These are phyloP conservation scores for Ceratocystiopsis brevicomis DNA, from an alignment of 2,329 filamentous ascomycete species.

Conservation along the genomic window DNA sequence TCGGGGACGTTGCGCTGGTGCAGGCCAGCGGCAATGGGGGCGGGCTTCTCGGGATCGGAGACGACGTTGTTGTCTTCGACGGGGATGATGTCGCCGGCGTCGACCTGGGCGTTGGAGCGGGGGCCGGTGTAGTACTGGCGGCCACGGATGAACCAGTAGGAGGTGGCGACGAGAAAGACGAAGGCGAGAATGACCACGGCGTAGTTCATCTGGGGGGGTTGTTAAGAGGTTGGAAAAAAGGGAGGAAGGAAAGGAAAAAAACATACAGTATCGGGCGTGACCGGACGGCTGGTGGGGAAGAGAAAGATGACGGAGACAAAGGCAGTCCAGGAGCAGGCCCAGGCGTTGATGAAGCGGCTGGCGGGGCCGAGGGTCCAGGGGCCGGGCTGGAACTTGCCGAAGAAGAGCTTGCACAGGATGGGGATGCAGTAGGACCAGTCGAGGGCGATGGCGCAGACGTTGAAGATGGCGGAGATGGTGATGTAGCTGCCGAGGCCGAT, in stretches of 20 bases:
- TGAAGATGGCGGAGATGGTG: constrained; percentile 33
- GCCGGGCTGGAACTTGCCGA: constrained; percentile 27
- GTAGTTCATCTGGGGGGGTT: constrained; percentile 28
- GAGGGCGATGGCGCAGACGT: constrained; percentile 33
- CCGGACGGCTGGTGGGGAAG: constrained; percentile 28
- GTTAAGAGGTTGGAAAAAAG: too few species aligned
- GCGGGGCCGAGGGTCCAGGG: constrained; percentile 31
- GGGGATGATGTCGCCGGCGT: constrained; percentile 11
- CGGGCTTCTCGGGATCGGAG: background rate
- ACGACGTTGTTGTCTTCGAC: constrained; percentile 4
- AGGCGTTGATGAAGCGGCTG: constrained; percentile 24
- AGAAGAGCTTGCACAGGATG: constrained; percentile 32
- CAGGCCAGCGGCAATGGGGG: constrained; percentile 6
- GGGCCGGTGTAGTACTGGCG: constrained; percentile 30
- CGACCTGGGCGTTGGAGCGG: constrained; percentile 13
- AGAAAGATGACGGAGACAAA: constrained; percentile 36
- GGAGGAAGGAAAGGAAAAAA: too few species aligned
- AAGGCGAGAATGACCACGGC: constrained; percentile 29
- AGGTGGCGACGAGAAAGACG: constrained; percentile 23
- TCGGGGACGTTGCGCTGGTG: constrained; percentile 4
- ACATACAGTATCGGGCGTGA: constrained; percentile 18
- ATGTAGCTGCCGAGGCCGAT: constrained; percentile 37
- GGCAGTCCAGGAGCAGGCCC: constrained; percentile 30
- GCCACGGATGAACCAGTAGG: constrained; percentile 27
- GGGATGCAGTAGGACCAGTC: constrained; percentile 38